Base-by-base conservation (phyloP, 805 yeast genomes). In the Lipomyces sp. region DNA sequence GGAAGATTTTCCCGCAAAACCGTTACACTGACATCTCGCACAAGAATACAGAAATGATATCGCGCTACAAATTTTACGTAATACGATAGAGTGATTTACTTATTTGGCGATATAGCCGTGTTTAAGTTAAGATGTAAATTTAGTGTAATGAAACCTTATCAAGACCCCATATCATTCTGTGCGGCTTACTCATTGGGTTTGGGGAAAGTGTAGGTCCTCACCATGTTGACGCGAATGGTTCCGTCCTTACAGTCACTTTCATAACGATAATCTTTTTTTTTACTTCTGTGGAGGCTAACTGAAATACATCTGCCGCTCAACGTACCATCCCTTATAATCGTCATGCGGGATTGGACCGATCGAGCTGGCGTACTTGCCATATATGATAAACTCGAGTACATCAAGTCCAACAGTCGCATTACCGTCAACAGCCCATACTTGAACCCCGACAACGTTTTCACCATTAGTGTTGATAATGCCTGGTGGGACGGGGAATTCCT, bases 401-500 rank as follows among this genome's bases (percentile, higher is more conserved):
- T 63, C 66, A 7, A 64, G 64, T 8, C 62, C 56, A 7, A 56
- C 64, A 3, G 55, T 59, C 34, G 62, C 61, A 24, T 63, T 61
- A n/a, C 33, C n/a, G 29, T 63, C 59, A 35, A 66, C 32, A 13
- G 66, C 56, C 69, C 69, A 63, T 3, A 63, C 30, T 35, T 63
- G 69, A 11, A 66, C 30, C 15, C 53, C 69, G 37, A 63, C 53
- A 5, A 57, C 34, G 37, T 66, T 66, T 29, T 45, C 32, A 10
- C 66, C 69, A 30, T 59, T 24, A 18, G 66, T 63, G 30, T 63
- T 63, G 29, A 63, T 55, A 6, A 66, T 60, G 13, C 69, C 69
- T 4, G 66, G 66, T 30, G 69, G 67, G 33, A 66, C 58, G 18
- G 69, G 69, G 42, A 66, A 66, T 35, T 66, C 69, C 29, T 63